A percentile compares a stretch with the other conserved stretches of the same genome.
phyloP scores from a whole-genome alignment of 169 alveolate genomes.

The Eimeria tenella region DNA sequence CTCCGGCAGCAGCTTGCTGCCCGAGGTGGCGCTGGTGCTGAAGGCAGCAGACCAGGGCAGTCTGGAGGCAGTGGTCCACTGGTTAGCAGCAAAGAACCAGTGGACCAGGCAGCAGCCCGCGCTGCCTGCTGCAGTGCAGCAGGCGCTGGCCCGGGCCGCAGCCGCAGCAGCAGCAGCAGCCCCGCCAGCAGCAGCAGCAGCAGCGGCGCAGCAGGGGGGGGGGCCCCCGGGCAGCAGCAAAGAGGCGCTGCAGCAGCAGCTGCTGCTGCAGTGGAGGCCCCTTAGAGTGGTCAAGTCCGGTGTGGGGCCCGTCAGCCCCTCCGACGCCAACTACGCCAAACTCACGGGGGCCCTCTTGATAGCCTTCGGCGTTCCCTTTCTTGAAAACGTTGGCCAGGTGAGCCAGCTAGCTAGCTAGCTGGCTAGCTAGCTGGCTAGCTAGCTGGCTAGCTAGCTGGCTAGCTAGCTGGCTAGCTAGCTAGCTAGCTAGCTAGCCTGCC shows the following conservation, averaged over 20 bases:
- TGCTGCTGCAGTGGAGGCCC: slow-evolving; percentile 47
- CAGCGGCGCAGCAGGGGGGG: background rate
- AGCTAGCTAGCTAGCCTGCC: background rate
- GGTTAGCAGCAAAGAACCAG: slow-evolving; percentile 12
- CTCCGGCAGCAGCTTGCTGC: background rate
- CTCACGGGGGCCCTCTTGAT: slow-evolving; percentile 36
- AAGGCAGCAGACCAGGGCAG: slow-evolving; percentile 74
- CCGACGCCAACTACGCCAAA: slow-evolving; percentile 38
- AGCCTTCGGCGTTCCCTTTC: slow-evolving; percentile 44
- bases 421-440: background rate
- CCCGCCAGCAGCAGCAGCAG: background rate
- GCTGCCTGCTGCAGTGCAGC: background rate
- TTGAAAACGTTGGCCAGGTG: slow-evolving; percentile 53
- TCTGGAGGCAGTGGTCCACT: slow-evolving; percentile 57
- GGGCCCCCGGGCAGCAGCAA: background rate
- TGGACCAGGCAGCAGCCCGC: background rate
- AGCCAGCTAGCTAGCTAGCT: background rate
- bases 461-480: background rate
- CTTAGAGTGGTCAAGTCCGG: slow-evolving; percentile 38
- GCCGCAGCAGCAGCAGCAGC: background rate
- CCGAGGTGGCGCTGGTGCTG: slow-evolving; percentile 43
- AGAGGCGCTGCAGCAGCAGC: background rate
- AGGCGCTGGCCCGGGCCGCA: background rate
- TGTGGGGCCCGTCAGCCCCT: slow-evolving; percentile 63
- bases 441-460: background rate